Conservation (phyloP, 2,329 filamentous ascomycete genomes). For the Arthrinium phaeospermum region DNA sequence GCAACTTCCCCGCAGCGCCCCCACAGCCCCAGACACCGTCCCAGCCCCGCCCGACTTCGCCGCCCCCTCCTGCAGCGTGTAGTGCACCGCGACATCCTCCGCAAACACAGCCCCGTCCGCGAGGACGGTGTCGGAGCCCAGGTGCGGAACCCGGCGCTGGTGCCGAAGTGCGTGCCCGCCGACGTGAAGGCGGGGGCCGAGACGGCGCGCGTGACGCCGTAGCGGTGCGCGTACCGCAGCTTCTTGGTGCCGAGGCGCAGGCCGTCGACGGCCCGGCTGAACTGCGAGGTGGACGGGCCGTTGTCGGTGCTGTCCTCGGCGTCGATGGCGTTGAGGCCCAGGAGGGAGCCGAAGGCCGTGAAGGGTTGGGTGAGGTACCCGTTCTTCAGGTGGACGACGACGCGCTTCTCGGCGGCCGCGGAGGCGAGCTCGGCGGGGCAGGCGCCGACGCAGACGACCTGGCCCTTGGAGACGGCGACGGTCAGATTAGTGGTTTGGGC, state of each 20-base stretch:
- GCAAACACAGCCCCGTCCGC: slow-evolving; percentile 58
- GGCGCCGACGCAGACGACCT: slow-evolving; percentile 60
- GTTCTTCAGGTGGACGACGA: slow-evolving; percentile 54
- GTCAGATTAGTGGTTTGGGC: slow-evolving; percentile 40
- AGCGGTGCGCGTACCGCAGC: slow-evolving; percentile 55
- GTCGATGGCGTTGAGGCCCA: slow-evolving; percentile 69
- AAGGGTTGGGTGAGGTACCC: slow-evolving; percentile 67
- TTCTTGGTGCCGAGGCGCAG: slow-evolving; percentile 62
- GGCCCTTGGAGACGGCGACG: slow-evolving; percentile 59
- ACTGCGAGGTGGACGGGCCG: slow-evolving; percentile 50
- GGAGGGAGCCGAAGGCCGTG: slow-evolving; percentile 61
- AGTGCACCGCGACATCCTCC: slow-evolving; percentile 61
- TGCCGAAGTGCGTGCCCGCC: slow-evolving; percentile 56
- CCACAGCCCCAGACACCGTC: slow-evolving; percentile 61
- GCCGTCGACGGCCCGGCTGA: slow-evolving; percentile 64
- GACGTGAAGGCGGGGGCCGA: slow-evolving; percentile 56
- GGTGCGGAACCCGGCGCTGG: slow-evolving; percentile 64
- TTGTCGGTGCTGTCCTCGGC: slow-evolving; percentile 61
- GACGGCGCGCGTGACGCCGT: slow-evolving; percentile 64
- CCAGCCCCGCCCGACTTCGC: slow-evolving; percentile 45
- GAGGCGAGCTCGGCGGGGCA: slow-evolving; percentile 54
- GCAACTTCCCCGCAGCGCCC: slow-evolving; percentile 57
- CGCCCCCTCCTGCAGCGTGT: slow-evolving; percentile 56
- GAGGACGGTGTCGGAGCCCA: slow-evolving; percentile 49
- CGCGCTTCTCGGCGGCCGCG: slow-evolving; percentile 45